Evolutionary conservation across 371 early-diverging fungal species (phyloP), one percentile per base, ranked within the genome.

Genomic region (Mortierella sp.): DNA sequence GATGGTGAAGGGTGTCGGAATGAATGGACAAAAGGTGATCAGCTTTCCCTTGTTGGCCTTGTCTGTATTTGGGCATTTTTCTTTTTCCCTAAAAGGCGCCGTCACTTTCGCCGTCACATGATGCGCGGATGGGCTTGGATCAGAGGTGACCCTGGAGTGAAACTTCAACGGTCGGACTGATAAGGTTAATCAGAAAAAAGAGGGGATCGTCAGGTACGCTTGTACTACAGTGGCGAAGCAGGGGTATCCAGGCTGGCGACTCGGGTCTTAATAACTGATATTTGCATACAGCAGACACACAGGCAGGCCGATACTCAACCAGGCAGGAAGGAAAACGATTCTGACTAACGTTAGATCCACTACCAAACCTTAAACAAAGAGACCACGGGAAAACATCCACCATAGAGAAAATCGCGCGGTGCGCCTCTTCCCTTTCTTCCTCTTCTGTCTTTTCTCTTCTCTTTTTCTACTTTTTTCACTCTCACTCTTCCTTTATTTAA

Each of bases 381-480:
- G 6, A 9, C 16, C 58, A 61, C 19, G 22, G 61, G 22, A 61
- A 58, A 22, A 34, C 22, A 22, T 16, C 22, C 34, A 39, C 37
- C 10, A 34, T 61, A 61, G 37, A 61, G 14, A 37, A 22, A 6
- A 16, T 7, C 58, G 22, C 61, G 37, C 61, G 34, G 26, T 53
- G 1, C 48, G 48, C n/a, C 34, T 44, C 8, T 6, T 64, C 40
- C 26, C 14, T 8, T 24, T 24, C 37, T 61, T 24, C 6, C 50
- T 11, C 52, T 37, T 29, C 45, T 39, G 53, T 52, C 19, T 67
- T 75, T 55, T 69, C 26, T 68, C n/a, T 24, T 19, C 44, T 66
- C 26, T 14, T 44, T 44, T 34, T 48, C 29, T 2, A 29, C 53
- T 72, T 53, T 39, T 50, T 53, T 26, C 64, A 61, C 55, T 14